Conservation (phyloP, 805 yeast genomes). For the Yamadazyma tumulicola region DNA sequence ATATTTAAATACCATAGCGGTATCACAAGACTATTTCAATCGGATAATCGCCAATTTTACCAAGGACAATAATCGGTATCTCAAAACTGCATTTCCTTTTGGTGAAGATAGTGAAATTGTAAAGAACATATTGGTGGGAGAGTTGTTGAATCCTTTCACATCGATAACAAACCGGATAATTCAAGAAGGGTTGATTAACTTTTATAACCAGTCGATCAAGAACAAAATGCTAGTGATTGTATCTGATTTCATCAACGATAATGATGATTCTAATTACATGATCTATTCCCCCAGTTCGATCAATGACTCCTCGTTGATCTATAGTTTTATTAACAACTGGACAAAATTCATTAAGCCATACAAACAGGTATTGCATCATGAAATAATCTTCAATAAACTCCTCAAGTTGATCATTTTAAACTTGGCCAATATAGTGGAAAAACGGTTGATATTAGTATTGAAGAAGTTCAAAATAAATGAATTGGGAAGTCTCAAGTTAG, state of each 20-base stretch:
- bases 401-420: constrained; percentile 48
- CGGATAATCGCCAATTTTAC: constrained; percentile 47
- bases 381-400: constrained; percentile 48
- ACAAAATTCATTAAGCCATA: constrained; percentile 61
- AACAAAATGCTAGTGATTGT: constrained; percentile 40
- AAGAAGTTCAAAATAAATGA: constrained; percentile 63
- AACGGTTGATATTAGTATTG: constrained; percentile 62
- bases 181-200: constrained; percentile 42
- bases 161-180: constrained; percentile 37
- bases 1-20: constrained; percentile 68
- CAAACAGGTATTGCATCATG: constrained; percentile 49
- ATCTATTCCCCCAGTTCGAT: constrained; percentile 24
- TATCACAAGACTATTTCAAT: constrained; percentile 55
- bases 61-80: constrained; percentile 16
- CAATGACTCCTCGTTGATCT: constrained; percentile 33
- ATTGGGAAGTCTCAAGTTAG: constrained; percentile 78
- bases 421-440: constrained; percentile 58
- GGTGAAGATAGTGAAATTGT: constrained; percentile 35
- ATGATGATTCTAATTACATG: constrained; percentile 27
- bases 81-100: constrained; percentile 29
- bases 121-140: constrained; percentile 24
- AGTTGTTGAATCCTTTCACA: constrained; percentile 30
- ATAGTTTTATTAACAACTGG: constrained; percentile 64
- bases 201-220: constrained; percentile 49
- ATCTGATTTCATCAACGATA: constrained; percentile 40